phyloP scores from a whole-genome alignment of 768 basidiomycete species.

The Russula sp. region DNA sequence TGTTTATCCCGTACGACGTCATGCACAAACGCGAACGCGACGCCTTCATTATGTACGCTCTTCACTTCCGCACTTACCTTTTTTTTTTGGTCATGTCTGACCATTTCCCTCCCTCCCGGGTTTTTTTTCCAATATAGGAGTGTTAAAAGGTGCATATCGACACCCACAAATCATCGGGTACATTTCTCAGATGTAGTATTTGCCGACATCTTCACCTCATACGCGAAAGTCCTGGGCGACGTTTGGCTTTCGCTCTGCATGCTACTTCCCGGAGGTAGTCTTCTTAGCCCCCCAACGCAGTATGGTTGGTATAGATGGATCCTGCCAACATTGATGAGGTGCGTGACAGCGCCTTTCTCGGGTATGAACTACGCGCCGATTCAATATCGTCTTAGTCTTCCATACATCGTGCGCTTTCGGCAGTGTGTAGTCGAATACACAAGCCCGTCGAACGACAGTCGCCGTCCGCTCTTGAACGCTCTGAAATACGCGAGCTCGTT shows the following conservation, averaged over 20 bases:
- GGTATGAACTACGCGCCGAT: conserved; percentile 5
- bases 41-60: conserved; percentile 71
- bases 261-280: conserved; percentile 79
- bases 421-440: conserved; percentile 88
- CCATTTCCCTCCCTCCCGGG: background rate
- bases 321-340: conserved; percentile 87
- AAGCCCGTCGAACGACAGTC: conserved; percentile 57
- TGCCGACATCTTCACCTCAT: conserved; percentile 94
- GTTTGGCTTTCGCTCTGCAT: conserved; percentile 85
- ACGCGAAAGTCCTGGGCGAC: conserved; percentile 95
- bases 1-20: conserved; percentile 67
- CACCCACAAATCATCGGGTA: conserved; percentile 57
- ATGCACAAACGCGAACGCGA: conserved; percentile 70
- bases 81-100: background rate
- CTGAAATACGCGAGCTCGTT: conserved; percentile 96
- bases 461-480: conserved; percentile 82
- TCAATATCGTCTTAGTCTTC: conserved; percentile 54
- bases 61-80: background rate
- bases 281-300: conserved; percentile 59
- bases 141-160: conserved; percentile 68
- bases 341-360: conserved; percentile 29
- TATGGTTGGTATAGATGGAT: conserved; percentile 71
- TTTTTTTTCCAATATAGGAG: conserved; percentile 45
- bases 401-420: conserved; percentile 88
- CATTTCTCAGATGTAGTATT: conserved; percentile 91